Evolutionary conservation across 2,329 filamentous ascomycete genomes (phyloP), one percentile per base, ranked within the genome.

Genomic region (Xylaria polymorpha): DNA sequence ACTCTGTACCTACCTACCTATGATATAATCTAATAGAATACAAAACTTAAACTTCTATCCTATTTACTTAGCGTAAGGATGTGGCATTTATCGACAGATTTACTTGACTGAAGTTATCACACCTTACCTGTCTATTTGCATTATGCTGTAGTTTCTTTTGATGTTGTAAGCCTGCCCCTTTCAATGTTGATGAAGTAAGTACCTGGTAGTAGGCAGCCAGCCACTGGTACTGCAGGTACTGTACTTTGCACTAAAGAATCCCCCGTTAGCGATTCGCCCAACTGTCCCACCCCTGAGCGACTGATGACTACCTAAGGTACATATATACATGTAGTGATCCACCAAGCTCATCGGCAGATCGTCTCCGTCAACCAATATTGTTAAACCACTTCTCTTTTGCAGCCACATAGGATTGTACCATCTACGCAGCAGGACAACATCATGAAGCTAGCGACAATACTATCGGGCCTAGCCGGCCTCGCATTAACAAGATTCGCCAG

Each of bases 401-500:
- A 57, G 57, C 53, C 5, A 44, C 32, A 37, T 10, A 50, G 20
- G 46, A 15, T 8, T 14, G 22, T 14, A 39, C 10, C 15, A 22
- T 60, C 4, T 32, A 35, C 55, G 61, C 77, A 67, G 74, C 73
- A 57, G 46, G 29, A 69, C 51, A 4, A 55, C 60, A 86, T 85
- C 43, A 87, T 87, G 85, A 83, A 80, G 73, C 72, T 81, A 70
- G 69, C 79, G 20, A 76, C 80, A 15, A 56, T 85, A 44, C 55
- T 86, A 56, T 79, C 82, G 35, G 78, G 81, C 59, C 76, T 87
- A n/a, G 79, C 81, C 71, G 81, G 81, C 68, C 71, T 81, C 55
- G 74, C 73, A 14, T 65, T 75, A 15, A 80, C 82, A 18, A 76
- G 81, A 43, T 73, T 83, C 51, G 81, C 81, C 68, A 74, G 73